A percentile compares a stretch with the other conserved stretches of the same genome.
These are phyloP conservation scores for Smithsoniella earleae DNA, from an alignment of 163 green algal genomes.

Conservation along the genomic window DNA sequence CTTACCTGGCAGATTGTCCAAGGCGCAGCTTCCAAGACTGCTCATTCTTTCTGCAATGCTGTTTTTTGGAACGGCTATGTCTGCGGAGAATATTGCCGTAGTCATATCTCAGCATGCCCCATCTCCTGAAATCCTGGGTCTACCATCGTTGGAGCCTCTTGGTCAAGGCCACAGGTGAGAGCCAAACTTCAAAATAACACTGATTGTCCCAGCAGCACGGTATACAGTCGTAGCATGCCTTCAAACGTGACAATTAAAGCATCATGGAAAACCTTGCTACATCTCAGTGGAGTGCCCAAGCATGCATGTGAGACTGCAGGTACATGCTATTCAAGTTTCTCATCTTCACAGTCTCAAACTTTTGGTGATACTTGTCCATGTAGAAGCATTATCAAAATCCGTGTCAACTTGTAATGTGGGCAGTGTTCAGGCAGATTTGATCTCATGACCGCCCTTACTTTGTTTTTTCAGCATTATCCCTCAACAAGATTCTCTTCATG, in stretches of 20 bases:
- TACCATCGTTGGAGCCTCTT: constrained; percentile 8
- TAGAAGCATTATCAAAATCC: constrained; percentile 41
- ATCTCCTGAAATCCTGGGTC: neutral
- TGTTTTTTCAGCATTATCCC: constrained; percentile 57
- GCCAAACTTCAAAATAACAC: no score
- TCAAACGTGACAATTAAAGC: no score
- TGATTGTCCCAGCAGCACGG: no score
- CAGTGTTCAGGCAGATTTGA: constrained; percentile 47
- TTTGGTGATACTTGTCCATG: constrained; percentile 33
- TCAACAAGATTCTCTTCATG: constrained; percentile 41
- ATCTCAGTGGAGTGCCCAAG: neutral
- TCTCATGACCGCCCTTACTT: constrained; percentile 39
- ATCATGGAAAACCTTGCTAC: neutral
- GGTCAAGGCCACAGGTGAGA: constrained; percentile 1
- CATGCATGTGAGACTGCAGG: constrained; percentile 1
- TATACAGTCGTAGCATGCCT: no score
- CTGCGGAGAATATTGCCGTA: neutral
- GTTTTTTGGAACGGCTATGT: neutral
- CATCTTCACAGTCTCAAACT: constrained; percentile 12
- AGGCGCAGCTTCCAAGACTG: neutral
- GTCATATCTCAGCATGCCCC: neutral
- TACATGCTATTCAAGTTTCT: constrained; percentile 26
- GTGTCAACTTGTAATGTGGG: constrained; percentile 61
- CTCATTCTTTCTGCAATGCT: neutral
- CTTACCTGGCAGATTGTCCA: neutral